Conservation (phyloP, 768 basidiomycete species). For the Hericium alpestre region DNA sequence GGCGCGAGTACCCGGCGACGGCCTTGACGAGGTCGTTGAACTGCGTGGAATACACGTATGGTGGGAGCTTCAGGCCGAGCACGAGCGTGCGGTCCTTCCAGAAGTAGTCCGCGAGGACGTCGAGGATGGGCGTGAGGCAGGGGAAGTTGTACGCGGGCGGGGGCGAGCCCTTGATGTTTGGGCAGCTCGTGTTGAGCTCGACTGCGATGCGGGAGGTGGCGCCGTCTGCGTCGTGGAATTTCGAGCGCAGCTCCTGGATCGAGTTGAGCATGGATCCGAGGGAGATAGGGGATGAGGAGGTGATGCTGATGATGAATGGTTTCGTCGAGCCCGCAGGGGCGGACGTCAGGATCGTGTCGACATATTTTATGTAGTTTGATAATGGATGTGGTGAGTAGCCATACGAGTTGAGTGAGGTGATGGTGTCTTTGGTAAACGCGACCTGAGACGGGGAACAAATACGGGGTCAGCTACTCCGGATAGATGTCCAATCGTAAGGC, state of each 20-base stretch:
- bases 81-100: constrained; percentile 43
- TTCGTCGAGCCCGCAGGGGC: constrained; percentile 26
- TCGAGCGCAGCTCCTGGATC: constrained; percentile 50
- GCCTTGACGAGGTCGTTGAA: constrained; percentile 7
- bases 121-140: constrained; percentile 42
- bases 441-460: constrained; percentile 32
- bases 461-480: neutral
- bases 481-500: neutral
- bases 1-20: constrained; percentile 7
- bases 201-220: constrained; percentile 42
- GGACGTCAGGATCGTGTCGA: constrained; percentile 37
- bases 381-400: constrained; percentile 80
- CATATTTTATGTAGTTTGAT: constrained; percentile 53
- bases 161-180: constrained; percentile 55
- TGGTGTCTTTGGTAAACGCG: constrained; percentile 37
- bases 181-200: constrained; percentile 81
- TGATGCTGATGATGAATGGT: constrained; percentile 75
- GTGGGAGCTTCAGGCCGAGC: constrained; percentile 51
- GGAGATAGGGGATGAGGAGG: constrained; percentile 42
- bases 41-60: constrained; percentile 10
- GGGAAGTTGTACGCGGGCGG: constrained; percentile 57
- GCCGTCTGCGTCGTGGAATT: constrained; percentile 16
- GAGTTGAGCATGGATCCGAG: constrained; percentile 44
- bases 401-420: constrained; percentile 73
- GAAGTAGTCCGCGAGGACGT: constrained; percentile 40